Conservation (phyloP, 345 rosid species). For the Hypericum perforatum region DNA sequence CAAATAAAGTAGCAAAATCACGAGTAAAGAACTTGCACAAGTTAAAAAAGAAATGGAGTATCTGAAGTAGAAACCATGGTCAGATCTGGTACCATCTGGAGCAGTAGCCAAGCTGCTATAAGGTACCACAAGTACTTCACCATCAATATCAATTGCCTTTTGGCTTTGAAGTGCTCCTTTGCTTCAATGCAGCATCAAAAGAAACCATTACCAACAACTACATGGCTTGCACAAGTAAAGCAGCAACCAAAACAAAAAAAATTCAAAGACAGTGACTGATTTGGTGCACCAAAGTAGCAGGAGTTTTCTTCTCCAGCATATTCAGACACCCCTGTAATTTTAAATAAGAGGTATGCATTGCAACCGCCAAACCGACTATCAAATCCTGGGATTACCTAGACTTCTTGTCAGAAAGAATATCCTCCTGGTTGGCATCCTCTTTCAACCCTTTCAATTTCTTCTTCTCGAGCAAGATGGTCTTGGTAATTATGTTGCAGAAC, state of each 20-base stretch:
- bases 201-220: constrained; percentile 8
- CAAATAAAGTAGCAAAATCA: neutral
- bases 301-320: too few relatives aligned
- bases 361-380: neutral
- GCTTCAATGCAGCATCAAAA: constrained; percentile 27
- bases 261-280: neutral
- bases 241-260: neutral
- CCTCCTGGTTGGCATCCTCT: constrained; percentile 17
- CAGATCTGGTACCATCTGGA: constrained; percentile 25
- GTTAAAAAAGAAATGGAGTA: neutral
- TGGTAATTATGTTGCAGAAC: constrained; percentile 89
- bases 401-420: constrained; percentile 12
- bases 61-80: constrained; percentile 2
- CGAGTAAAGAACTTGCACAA: neutral
- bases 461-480: constrained; percentile 69
- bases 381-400: constrained; percentile 2
- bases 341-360: neutral
- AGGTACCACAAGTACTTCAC: constrained; percentile 36
- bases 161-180: constrained; percentile 20
- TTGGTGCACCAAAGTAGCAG: neutral
- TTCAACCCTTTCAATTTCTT: constrained; percentile 27
- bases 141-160: constrained; percentile 12
- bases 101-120: constrained; percentile 26
- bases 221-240: neutral
- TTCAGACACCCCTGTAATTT: neutral